Evolutionary conservation across 148 eudicot genomes (phyloP).

Genomic region (Rhododendron vialii): DNA sequence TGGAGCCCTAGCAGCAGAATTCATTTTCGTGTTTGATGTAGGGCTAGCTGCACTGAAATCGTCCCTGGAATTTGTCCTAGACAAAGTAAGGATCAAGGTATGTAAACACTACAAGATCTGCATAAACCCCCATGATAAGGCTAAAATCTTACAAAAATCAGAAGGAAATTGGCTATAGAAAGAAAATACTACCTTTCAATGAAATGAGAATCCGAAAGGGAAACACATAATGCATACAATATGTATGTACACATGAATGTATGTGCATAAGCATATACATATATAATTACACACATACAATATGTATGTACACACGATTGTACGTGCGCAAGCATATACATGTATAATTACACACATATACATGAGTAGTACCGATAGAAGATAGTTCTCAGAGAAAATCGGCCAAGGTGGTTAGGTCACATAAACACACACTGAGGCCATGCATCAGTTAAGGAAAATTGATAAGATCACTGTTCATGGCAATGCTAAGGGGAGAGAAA

Average conservation of each 20-base stretch:
- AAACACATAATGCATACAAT: not conserved
- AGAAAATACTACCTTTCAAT: not conserved
- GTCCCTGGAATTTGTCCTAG: conserved; percentile 45
- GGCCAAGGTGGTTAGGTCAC: not conserved
- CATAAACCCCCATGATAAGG: not conserved
- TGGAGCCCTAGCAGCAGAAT: conserved; percentile 43
- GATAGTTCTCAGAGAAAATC: not conserved
- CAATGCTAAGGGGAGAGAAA: not conserved
- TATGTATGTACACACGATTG: not conserved
- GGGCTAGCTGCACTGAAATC: conserved; percentile 50
- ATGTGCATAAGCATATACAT: not conserved
- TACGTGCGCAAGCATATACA: not conserved
- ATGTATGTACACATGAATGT: not conserved
- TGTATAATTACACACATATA: not conserved
- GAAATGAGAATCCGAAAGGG: not conserved
- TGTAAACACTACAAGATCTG: not conserved
- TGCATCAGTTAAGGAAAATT: not conserved
- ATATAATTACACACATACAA: not conserved
- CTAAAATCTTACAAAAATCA: not conserved
- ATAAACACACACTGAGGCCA: not conserved
- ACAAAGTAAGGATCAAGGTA: conserved; percentile 8
- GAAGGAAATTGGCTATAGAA: not conserved
- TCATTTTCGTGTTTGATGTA: conserved; percentile 44
- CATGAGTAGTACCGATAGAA: not conserved
- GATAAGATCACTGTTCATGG: not conserved